Base-by-base conservation (phyloP, 441 rosid genomes). In the Mallotus japonicus region DNA sequence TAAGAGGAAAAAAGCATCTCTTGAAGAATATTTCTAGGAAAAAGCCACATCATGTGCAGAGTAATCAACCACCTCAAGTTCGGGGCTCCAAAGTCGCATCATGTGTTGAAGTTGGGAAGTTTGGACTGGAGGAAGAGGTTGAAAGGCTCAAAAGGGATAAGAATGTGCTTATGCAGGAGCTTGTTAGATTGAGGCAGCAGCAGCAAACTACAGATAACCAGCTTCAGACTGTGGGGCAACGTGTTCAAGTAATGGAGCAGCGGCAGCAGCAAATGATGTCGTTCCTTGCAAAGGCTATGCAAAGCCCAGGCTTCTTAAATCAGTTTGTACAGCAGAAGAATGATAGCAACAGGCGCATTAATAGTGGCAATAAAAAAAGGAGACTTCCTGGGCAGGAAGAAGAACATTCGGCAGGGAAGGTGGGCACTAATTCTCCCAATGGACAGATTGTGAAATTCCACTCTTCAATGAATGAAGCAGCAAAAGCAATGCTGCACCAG, bases 241-340 rank as follows among this genome's bases (percentile, higher is more conserved):
- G 90, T 16, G 75, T 93, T 60, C 92, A 91, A 73, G 92, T 87
- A 54, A 90, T 91, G 92, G 98, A 93, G 84, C 87, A 89, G 81
- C 84, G 87, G 51, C 97, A 90, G 66, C 95, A 91, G 55, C 94
- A 90, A 84, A 84, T 91, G 98, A 87, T 93, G 76, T 91, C 98
- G 14, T 91, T 93, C 85, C 78, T 93, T 61, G 87, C 89, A 13
- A 88, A 88, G 90, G 97, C 94, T 28, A 87, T 93, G 90, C 91
- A 93, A 84, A 91, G 81, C 50, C 98, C 98, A 0, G 86, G 87
- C 65, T 82, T 93, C 73, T 81, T 93, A 74, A 83, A 84, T 78
- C 93, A 91, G 85, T 78, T 93, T 80, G 83, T 88, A 40, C 87
- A 88, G 74, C 83, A 89, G 42, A 92, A 90, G 4, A 91, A 92